Percentiles rank a stretch among this genome's conserved stretches.
These are phyloP conservation scores for Sporothrix brasiliensis DNA, from an alignment of 2,329 filamentous ascomycete genomes.

Conservation along the genomic window DNA sequence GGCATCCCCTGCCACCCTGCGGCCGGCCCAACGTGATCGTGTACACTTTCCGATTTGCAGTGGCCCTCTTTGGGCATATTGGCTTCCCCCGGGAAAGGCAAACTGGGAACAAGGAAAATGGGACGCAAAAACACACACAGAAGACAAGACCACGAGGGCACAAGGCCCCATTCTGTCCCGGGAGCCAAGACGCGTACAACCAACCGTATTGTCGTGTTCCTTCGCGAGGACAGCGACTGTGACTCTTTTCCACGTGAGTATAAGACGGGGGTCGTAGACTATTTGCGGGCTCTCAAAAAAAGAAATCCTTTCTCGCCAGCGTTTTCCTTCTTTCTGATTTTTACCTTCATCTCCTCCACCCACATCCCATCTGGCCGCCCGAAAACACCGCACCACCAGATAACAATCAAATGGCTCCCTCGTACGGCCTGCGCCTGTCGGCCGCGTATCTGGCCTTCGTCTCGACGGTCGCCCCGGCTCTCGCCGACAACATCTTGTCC, in stretches of 20 bases:
- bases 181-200: conserved; percentile 15
- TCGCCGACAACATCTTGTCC: not conserved
- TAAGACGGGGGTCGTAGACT: not conserved
- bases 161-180: not conserved
- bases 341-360: not conserved
- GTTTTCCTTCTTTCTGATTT: not conserved
- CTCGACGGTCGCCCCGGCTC: not conserved
- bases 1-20: not conserved
- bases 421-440: not conserved
- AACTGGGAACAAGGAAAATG: not conserved
- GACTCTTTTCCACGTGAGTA: not conserved
- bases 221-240: not conserved
- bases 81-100: conserved; percentile 7
- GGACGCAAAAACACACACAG: not conserved
- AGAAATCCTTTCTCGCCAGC: not conserved
- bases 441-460: conserved; percentile 9
- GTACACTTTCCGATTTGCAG: not conserved
- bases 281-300: not conserved
- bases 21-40: not conserved
- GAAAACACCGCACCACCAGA: not conserved
- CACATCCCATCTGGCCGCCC: not conserved
- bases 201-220: not conserved
- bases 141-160: conserved; percentile 5
- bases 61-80: not conserved
- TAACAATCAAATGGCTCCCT: not conserved